phyloP scores from a whole-genome alignment of 1,139 yeast genomes.

The Blastobotrys apis region DNA sequence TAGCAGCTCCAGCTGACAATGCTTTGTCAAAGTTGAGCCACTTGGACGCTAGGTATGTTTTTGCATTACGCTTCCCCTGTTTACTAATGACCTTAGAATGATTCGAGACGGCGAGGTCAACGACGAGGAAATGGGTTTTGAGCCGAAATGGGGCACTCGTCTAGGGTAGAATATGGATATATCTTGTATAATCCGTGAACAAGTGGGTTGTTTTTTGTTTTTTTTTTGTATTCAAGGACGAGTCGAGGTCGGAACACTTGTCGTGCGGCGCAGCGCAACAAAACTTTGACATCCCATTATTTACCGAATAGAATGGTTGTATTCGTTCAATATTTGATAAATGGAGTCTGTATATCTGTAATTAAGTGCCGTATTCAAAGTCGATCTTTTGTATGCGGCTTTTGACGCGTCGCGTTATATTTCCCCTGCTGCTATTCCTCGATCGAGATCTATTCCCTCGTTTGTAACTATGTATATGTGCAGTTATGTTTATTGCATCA shows the following conservation, averaged over 20 bases:
- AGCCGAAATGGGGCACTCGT: conserved; percentile 14
- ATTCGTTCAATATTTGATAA: too few species aligned
- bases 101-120: conserved; percentile 33
- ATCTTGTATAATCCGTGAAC: background rate
- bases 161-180: conserved; percentile 10
- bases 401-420: background rate
- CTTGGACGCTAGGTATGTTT: conserved; percentile 29
- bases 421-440: too few species aligned
- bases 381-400: background rate
- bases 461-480: too few species aligned
- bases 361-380: background rate
- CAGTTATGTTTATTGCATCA: too few species aligned
- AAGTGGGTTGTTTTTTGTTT: background rate
- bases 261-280: background rate
- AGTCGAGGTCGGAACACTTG: background rate
- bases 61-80: background rate
- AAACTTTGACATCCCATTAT: background rate
- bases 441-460: too few species aligned
- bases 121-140: conserved; percentile 34
- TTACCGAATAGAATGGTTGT: too few species aligned
- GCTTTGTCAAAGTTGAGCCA: conserved; percentile 22
- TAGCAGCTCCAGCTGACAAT: conserved; percentile 15
- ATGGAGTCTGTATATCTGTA: too few species aligned
- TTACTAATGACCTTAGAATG: conserved; percentile 25
- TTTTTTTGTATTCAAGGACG: background rate